Conservation (phyloP, 2,329 filamentous ascomycete genomes). For the Cordyceps fumosorosea region DNA sequence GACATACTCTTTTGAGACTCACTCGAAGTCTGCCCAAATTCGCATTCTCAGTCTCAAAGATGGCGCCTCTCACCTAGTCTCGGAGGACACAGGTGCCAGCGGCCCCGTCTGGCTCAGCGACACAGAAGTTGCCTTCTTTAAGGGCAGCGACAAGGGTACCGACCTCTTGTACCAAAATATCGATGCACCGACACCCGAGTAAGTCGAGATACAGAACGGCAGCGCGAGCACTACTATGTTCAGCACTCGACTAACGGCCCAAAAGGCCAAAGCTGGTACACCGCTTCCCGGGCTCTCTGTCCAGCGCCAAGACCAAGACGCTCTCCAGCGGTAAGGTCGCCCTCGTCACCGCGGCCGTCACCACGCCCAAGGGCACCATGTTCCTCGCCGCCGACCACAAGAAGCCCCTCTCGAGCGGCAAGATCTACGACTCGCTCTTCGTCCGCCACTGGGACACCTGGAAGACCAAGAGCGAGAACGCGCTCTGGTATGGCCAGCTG, state of each 20-base stretch:
- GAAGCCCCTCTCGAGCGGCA: conserved; percentile 56
- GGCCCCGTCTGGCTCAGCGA: conserved; percentile 74
- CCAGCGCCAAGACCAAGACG: conserved; percentile 52
- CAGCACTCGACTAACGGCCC: conserved; percentile 4
- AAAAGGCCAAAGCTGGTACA: conserved; percentile 35
- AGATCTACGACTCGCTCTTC: conserved; percentile 68
- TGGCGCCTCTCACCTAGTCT: conserved; percentile 59
- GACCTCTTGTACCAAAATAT: conserved; percentile 36
- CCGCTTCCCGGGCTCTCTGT: conserved; percentile 45
- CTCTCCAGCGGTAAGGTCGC: conserved; percentile 44
- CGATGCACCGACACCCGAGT: conserved; percentile 32
- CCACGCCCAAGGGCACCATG: conserved; percentile 61
- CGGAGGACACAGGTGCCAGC: conserved; percentile 55
- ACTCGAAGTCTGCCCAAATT: conserved; percentile 62
- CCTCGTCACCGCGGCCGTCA: conserved; percentile 55
- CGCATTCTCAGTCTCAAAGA: conserved; percentile 63
- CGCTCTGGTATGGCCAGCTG: conserved; percentile 67
- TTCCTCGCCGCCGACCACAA: conserved; percentile 57
- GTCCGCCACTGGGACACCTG: conserved; percentile 82
- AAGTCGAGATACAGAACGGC: conserved; percentile 17
- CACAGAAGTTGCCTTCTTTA: conserved; percentile 52
- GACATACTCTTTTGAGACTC: conserved; percentile 72
- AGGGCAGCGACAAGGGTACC: conserved; percentile 41
- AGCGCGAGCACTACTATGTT: neutral
- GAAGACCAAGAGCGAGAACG: conserved; percentile 59